Evolutionary conservation across 2,329 filamentous ascomycete genomes (phyloP), one percentile per base, ranked within the genome.

Genomic region (Alternaria panax): DNA sequence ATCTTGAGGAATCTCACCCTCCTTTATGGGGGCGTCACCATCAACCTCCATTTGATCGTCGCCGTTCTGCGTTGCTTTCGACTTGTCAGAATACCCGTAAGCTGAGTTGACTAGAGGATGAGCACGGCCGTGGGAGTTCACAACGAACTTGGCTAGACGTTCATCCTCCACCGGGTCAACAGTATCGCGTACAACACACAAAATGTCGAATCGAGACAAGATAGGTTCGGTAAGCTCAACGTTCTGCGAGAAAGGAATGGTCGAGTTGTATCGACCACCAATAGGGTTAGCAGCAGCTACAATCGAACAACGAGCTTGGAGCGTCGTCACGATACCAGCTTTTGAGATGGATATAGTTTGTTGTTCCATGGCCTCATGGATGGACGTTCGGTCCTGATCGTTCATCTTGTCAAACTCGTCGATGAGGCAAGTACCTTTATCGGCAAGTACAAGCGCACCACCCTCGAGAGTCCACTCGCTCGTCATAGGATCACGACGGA

Each of bases 391-490:
- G 78, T 99, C 95, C 76, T 98, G 93, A 77, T 99, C 95, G 78
- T 98, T 98, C 95, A 99, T 99, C 85, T 99, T 99, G 86, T 99
- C 95, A 72, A 99, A 99, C 80, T 99, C 95, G 72, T 99, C 95
- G 64, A 99, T 99, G 28, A 99, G 84, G 74, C 95, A 98, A 16
- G 92, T 97, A 40, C 95, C 95, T 66, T 92, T 90, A 77, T 99
- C 95, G 16, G 95, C 95, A 56, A 99, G 87, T 72, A 99, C 95
- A 11, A 99, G 85, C 4, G 95, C 95, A 74, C 95, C 95, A 64
- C 95, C 95, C 81, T 99, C 95, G 2, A 99, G 83, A 6, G 95
- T 98, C 94, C 95, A 99, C 80, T 99, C 95, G 77, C 90, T 92
- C 2, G 95, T 99, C 75, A 98, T 84, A 5, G 95, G 95, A 75